A percentile compares a stretch with the other conserved stretches of the same genome.
Evolutionary conservation across 345 rosid genomes (phyloP).

Genomic region (Corchorus capsularis): DNA sequence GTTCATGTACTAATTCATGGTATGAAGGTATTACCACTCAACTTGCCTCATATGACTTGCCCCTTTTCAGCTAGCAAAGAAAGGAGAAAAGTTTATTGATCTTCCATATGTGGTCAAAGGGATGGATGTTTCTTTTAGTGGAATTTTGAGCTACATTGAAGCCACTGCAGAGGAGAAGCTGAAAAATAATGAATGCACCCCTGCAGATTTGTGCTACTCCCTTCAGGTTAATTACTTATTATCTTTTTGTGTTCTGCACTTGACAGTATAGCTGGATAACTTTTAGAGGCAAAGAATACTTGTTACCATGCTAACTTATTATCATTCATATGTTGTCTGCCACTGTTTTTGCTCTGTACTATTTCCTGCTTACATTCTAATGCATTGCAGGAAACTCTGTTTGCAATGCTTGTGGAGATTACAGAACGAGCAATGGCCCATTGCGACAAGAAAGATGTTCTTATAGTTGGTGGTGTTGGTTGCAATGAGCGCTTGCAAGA

Average conservation of each 20-base stretch:
- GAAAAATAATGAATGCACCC: slow-evolving; percentile 77
- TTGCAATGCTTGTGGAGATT: slow-evolving; percentile 96
- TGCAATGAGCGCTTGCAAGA: slow-evolving; percentile 93
- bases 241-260: neutral
- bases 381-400: slow-evolving; percentile 91
- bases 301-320: neutral
- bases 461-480: slow-evolving; percentile 95
- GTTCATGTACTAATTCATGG: slow-evolving; percentile 4
- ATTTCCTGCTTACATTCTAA: too few species aligned
- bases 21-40: neutral
- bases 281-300: neutral
- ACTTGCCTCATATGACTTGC: slow-evolving; percentile 8
- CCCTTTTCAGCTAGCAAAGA: slow-evolving; percentile 79
- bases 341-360: neutral
- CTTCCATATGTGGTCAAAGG: slow-evolving; percentile 96
- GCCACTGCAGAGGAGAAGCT: slow-evolving; percentile 83
- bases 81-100: slow-evolving; percentile 86
- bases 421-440: slow-evolving; percentile 98
- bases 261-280: neutral
- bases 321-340: too few species aligned
- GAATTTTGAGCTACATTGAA: slow-evolving; percentile 90
- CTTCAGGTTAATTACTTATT: slow-evolving; percentile 60
- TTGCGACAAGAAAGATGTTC: slow-evolving; percentile 87
- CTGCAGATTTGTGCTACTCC: slow-evolving; percentile 93
- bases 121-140: slow-evolving; percentile 97